A percentile compares a stretch with the other conserved stretches of the same genome.
phyloP scores from a whole-genome alignment of 2,329 filamentous ascomycete species.

The Alternaria sp. region DNA sequence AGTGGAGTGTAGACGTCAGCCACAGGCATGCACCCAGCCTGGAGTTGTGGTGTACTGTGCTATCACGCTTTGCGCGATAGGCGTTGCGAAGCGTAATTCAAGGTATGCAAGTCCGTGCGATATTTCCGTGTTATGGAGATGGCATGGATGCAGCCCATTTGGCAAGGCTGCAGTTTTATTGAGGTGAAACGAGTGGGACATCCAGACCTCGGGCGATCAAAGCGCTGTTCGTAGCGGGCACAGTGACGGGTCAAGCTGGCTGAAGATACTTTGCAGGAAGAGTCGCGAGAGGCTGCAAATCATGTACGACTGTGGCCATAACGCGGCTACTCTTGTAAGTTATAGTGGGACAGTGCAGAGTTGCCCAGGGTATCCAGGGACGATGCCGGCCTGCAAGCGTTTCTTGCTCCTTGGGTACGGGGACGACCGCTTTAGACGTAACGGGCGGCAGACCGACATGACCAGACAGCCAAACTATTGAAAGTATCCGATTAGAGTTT shows the following conservation, averaged over 20 bases:
- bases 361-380: constrained; percentile 7
- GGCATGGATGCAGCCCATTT: constrained; percentile 1
- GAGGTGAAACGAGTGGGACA: constrained; percentile 13
- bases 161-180: constrained; percentile 2
- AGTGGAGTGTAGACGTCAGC: constrained; percentile 1
- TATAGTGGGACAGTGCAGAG: constrained; percentile 9
- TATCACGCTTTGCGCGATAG: not conserved
- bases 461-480: not conserved
- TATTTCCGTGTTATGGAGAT: constrained; percentile 2
- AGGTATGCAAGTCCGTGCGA: constrained; percentile 1
- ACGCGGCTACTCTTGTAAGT: constrained; percentile 2
- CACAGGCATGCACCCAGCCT: not conserved
- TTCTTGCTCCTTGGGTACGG: not conserved
- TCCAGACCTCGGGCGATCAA: constrained; percentile 4
- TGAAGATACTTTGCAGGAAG: not conserved
- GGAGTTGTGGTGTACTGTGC: not conserved
- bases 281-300: not conserved
- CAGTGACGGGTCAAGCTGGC: not conserved
- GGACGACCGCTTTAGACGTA: not conserved
- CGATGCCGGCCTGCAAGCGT: not conserved
- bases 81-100: constrained; percentile 3
- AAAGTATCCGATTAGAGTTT: not conserved
- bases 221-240: not conserved
- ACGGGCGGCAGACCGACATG: not conserved
- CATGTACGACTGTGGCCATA: not conserved